Evolutionary conservation across 805 yeast genomes (phyloP), one percentile per base, ranked within the genome.

Genomic region (Wickerhamomyces ciferrii): DNA sequence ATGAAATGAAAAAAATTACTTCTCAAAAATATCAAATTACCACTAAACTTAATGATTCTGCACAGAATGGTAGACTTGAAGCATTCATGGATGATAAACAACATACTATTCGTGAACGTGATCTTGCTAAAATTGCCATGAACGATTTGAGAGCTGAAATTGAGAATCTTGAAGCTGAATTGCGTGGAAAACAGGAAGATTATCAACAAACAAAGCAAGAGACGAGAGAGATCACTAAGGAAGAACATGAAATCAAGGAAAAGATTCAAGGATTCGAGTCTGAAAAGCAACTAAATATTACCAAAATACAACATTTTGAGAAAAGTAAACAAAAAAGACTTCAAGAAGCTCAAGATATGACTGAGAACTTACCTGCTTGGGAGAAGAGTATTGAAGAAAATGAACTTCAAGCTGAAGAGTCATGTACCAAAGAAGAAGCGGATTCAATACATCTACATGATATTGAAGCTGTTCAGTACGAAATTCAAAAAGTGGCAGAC

Each of bases 341-440:
- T 9, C 39, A 44, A 5, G 61, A 62, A 13, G 44, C 59, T 5
- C 59, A 58, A 10, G 47, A 49, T 1, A 54, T 49, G 11, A 48
- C 37, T 10, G 48, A 25, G 42, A 59, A 46, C 42, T 47, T 51
- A 24, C 58, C 55, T 23, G 49, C 50, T 1, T 53, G 61, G 49
- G 46, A 53, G 25, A 42, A 27, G 7, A 50, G 49, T 17, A 42
- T 48, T 23, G 40, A 32, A 4, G 53, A 51, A 11, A 47, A 51
- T 31, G 49, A 44, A 2, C 44, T 36, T 3, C 55, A 58, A 29
- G 81, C 81, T 5, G 42, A 38, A 8, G 58, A 63, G 24, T 68
- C 72, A 42, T 82, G 88, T 53, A 49, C 72, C 0, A 58, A 75
- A 37, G 79, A 74, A 9, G 75, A 72, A 18, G 74, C 81, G 1